Evolutionary conservation across 441 rosid genomes (phyloP), one percentile per base, ranked within the genome.

Genomic region (Pelargonium exstipulatum): DNA sequence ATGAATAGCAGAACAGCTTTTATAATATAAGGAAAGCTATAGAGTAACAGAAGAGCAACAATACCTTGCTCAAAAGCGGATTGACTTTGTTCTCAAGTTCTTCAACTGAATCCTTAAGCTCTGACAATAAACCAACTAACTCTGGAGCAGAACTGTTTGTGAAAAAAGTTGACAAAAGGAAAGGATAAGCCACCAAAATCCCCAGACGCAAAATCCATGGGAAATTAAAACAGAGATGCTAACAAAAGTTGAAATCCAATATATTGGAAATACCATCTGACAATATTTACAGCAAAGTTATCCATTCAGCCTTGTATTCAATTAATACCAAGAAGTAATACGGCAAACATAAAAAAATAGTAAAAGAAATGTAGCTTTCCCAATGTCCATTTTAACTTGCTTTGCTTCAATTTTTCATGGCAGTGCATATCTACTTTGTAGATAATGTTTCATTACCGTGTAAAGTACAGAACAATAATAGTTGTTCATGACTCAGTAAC

Each of bases 91-190:
- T 78, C 77, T 90, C 89, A 76, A 94, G 89, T 83, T 88, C 82
- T 29, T 85, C 84, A 32, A 84, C 73, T 43, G 97, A 80, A 77
- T 80, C 85, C 42, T 87, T 84, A 69, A 91, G 82, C 82, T 90
- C 97, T 17, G 91, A 87, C 71, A 88, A 84, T 74, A 94, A 83
- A 75, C 88, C 91, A 62, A 90, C 87, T 70, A 91, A 79, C 71
- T 94, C 97, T 42, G 99, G 97, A 55, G 96, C 96, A 83, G 89
- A 85, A 71, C 91, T 91, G 88, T 1, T 73, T 16, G 10, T 58
- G 14, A 20, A 61, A 22, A 16, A 20, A 24, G 1, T 0, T 16
- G 9, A 12, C 5, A 26, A 32, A 22, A 69, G 13, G 10, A 24
- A 17, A 51, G 12, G 2, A 42, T 46, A 61, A 6, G 26, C 7